Evolutionary conservation across 257 asterid genomes (phyloP), one percentile per base, ranked within the genome.

Genomic region (Primulina tabacum): DNA sequence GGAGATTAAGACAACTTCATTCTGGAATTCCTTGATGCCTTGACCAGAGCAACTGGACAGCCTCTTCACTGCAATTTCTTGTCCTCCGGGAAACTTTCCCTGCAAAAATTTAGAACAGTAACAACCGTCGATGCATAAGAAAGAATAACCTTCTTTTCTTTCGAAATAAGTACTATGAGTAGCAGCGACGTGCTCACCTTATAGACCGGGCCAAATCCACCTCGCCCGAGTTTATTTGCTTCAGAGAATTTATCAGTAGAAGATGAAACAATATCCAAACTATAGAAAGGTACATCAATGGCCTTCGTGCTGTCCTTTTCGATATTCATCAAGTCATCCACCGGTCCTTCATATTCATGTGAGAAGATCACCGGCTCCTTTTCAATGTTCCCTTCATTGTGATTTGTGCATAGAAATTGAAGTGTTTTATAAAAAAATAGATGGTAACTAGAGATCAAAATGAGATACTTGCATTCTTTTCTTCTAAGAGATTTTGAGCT

Each of bases 191-290:
- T 17, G 28, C 24, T 17, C 28, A 81, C 92, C 87, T 81, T 84
- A 68, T 88, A 84, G 24, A 88, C 92, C 5, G 90, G 87, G 16
- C 95, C 90, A 66, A 82, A 86, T 65, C 95, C 95, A 28, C 92
- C 95, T 70, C 40, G 79, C 43, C 95, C 95, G 2, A 88, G 86
- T 81, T 81, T 84, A 74, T 83, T 79, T 62, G 66, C 77, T 69
- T 75, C 67, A 0, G 90, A 81, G 74, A 88, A 88, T 68, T 76
- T 73, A 50, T 78, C 79, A 16, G 92, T 88, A n/a, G 88, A 88
- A 20, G 67, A 77, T 56, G 80, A 62, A 72, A 87, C 77, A 61
- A 66, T 73, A 70, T 78, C 80, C 55, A 83, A n/a, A 33, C 71
- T 71, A 62, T 77, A 83, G 68, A 74, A 77, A 0, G 85, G 82